Evolutionary conservation across 805 yeast genomes (phyloP).

Genomic region (Kuraishia ogatae): DNA sequence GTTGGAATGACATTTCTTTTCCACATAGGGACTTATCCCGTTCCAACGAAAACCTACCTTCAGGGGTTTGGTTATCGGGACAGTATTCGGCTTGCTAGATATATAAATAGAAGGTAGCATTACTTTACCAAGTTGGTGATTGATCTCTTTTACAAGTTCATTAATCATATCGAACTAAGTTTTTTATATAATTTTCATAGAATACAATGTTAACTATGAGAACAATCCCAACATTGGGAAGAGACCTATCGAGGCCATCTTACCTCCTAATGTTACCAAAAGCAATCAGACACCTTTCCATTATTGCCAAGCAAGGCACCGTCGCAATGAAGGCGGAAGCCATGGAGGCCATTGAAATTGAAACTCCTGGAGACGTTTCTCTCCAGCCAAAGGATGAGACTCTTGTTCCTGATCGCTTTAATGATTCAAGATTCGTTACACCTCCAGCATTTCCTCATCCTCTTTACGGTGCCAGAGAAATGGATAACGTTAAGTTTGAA

Average conservation of each 20-base stretch:
- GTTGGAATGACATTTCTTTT: background rate
- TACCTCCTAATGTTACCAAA: background rate
- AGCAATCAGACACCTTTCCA: background rate
- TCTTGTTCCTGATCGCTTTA: background rate
- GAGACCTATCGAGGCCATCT: background rate
- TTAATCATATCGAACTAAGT: background rate
- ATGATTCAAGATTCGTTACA: slow-evolving; percentile 12
- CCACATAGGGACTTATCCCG: background rate
- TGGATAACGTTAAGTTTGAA: slow-evolving; percentile 33
- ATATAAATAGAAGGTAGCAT: background rate
- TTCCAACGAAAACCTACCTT: background rate
- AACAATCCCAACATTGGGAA: background rate
- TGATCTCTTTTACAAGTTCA: no score
- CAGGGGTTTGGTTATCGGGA: no score
- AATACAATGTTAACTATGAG: background rate
- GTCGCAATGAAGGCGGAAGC: background rate
- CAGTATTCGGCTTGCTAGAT: no score
- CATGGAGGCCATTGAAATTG: background rate
- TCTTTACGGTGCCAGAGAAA: slow-evolving; percentile 23
- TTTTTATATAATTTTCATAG: no score
- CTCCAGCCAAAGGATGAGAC: background rate
- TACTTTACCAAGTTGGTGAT: background rate
- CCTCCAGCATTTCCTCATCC: slow-evolving; percentile 36
- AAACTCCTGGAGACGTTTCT: background rate
- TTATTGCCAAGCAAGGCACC: background rate